Conservation (phyloP, 2,329 filamentous ascomycete genomes). For the Paracorniculantispora psalliotae region DNA sequence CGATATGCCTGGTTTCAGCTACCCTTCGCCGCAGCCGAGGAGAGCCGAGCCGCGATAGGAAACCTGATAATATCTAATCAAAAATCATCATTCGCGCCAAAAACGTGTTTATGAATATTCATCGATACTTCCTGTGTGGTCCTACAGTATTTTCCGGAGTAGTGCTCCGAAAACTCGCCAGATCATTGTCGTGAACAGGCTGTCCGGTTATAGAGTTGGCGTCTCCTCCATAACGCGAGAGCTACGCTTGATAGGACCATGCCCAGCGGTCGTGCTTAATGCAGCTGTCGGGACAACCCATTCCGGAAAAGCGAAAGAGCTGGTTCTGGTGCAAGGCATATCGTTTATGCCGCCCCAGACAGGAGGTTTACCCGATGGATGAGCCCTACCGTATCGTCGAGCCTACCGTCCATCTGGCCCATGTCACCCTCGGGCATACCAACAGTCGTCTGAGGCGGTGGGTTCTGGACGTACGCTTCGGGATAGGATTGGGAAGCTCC, state of each 20-base stretch:
- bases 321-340: constrained; percentile 56
- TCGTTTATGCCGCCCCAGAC: constrained; percentile 55
- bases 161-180: too few species aligned
- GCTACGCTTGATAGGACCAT: constrained; percentile 48
- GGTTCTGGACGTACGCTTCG: constrained; percentile 80
- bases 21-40: too few species aligned
- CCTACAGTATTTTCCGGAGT: too few species aligned
- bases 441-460: constrained; percentile 52
- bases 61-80: too few species aligned
- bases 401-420: constrained; percentile 56
- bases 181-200: constrained; percentile 59
- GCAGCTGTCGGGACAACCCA: constrained; percentile 52
- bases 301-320: constrained; percentile 56
- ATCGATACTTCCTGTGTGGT: too few species aligned
- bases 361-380: constrained; percentile 53
- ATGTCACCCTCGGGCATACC: constrained; percentile 50
- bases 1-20: too few species aligned
- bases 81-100: too few species aligned
- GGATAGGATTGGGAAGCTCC: constrained; percentile 93
- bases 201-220: constrained; percentile 60
- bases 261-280: constrained; percentile 50
- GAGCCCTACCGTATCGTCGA: constrained; percentile 52
- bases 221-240: constrained; percentile 52
- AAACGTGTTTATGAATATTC: too few species aligned
- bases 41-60: too few species aligned